phyloP scores from a whole-genome alignment of 1,139 yeast genomes.

The Pichia sp. region DNA sequence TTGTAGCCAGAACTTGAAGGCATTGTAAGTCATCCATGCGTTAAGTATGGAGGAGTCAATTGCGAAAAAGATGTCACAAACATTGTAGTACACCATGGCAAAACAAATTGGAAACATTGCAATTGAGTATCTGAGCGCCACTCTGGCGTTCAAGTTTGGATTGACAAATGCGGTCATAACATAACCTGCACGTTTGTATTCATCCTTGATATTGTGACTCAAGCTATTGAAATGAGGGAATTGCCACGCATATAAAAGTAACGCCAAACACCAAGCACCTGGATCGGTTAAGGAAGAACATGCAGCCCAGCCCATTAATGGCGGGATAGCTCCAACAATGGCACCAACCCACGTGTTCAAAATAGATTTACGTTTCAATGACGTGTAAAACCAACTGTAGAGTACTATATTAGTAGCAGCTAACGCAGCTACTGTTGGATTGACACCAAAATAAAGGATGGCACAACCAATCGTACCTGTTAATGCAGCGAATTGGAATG shows the following conservation, averaged over 20 bases:
- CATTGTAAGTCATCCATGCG: constrained; percentile 78
- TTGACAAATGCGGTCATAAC: constrained; percentile 95
- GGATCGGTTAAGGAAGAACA: constrained; percentile 78
- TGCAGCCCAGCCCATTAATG: constrained; percentile 99
- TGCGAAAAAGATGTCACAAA: constrained; percentile 79
- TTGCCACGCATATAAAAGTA: constrained; percentile 93
- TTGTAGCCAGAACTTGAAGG: constrained; percentile 80
- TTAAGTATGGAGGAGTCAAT: constrained; percentile 78
- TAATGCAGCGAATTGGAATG: constrained; percentile 71
- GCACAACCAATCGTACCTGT: constrained; percentile 70
- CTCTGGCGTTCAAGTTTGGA: constrained; percentile 89
- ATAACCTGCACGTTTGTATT: constrained; percentile 89
- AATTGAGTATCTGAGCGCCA: constrained; percentile 81
- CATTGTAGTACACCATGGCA: constrained; percentile 71
- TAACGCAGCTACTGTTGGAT: constrained; percentile 73
- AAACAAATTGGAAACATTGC: constrained; percentile 91
- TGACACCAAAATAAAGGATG: constrained; percentile 74
- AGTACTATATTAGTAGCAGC: constrained; percentile 76
- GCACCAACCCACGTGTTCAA: constrained; percentile 99
- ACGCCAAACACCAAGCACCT: constrained; percentile 94
- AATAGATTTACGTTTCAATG: constrained; percentile 79
- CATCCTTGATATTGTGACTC: constrained; percentile 82
- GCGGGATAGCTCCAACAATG: constrained; percentile 95
- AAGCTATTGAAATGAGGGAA: constrained; percentile 96
- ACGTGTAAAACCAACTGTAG: constrained; percentile 87